Evolutionary conservation across 1,139 yeast genomes (phyloP), one percentile per base, ranked within the genome.

Genomic region (Hansenula sp.): DNA sequence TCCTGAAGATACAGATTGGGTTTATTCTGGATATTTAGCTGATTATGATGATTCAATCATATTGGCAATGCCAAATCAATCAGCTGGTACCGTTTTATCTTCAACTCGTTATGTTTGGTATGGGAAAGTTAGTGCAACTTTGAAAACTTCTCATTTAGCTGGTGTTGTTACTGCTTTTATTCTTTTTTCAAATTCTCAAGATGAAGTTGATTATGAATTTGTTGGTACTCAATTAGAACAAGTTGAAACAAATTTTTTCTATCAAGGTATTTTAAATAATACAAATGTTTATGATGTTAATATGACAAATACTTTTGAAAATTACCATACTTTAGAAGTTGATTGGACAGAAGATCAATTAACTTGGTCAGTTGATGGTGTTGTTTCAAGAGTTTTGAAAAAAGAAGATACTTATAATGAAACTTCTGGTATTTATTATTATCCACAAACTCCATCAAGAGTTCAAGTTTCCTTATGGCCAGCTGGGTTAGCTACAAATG

Each of bases 391-490:
- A 66, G 79, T 86, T 6, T 71, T 89, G 53, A 60, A 71, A 39
- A 83, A 68, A 59, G 65, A 66, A 14, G 85, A 77, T 49, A 88
- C 96, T 20, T 82, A 69, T 61, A 88, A 89, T 62, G 61, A 62
- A 7, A 84, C 96, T 16, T 46, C 74, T 10, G 67, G 77, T 10
- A 54, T 56, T 20, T 87, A 79, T 65, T 63, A 65, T 45, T 90
- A 62, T 68, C 97, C 97, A 13, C 94, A 87, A 65, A 88, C 97
- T 5, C 97, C 97, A 2, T 71, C 92, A 37, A 77, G 95, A 57
- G 65, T 90, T 43, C 95, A 90, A 65, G 65, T 87, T 42, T 88
- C 96, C 6, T 63, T 90, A 46, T 90, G 97, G 97, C 96, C 97
- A 5, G 97, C 86, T 61, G 97, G 97, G 45, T 74, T 72, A 45